Evolutionary conservation across 1,139 yeast genomes (phyloP).

Genomic region (Magnusiomyces starmeri): DNA sequence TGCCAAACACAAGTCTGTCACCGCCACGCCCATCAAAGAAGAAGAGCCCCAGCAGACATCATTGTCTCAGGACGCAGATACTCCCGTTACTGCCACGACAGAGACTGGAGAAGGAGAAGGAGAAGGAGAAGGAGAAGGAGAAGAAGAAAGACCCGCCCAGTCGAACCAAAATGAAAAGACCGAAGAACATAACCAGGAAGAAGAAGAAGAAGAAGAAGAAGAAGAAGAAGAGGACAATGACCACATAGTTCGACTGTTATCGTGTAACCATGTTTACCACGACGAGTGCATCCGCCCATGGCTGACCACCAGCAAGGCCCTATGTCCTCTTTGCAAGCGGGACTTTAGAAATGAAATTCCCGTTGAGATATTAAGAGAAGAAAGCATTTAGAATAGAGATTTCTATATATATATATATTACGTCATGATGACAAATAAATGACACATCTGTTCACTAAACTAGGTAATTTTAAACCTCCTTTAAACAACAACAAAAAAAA

Average conservation of each 20-base stretch:
- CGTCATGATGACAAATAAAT: too few species aligned
- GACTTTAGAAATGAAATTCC: constrained; percentile 23
- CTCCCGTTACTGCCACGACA: background rate
- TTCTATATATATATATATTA: too few species aligned
- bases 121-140: background rate
- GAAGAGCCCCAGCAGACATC: background rate
- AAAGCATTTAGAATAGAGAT: constrained; percentile 3
- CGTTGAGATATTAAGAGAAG: constrained; percentile 4
- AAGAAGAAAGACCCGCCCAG: background rate
- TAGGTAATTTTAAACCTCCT: too few species aligned
- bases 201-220: constrained; percentile 23
- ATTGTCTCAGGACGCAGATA: background rate
- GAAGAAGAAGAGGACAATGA: constrained; percentile 52
- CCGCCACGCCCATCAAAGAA: background rate
- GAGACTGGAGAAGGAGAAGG: background rate
- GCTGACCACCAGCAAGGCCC: constrained; percentile 67
- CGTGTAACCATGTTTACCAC: constrained; percentile 84
- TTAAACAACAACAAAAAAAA: too few species aligned
- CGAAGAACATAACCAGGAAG: background rate
- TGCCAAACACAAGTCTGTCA: background rate
- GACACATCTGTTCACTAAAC: too few species aligned
- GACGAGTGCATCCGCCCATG: constrained; percentile 76
- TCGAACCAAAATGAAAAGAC: background rate
- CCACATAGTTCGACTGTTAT: constrained; percentile 60
- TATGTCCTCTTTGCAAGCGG: constrained; percentile 76